A percentile compares a stretch with the other conserved stretches of the same genome.
Evolutionary conservation across 768 basidiomycete species (phyloP).

Genomic region (Mycena venus): DNA sequence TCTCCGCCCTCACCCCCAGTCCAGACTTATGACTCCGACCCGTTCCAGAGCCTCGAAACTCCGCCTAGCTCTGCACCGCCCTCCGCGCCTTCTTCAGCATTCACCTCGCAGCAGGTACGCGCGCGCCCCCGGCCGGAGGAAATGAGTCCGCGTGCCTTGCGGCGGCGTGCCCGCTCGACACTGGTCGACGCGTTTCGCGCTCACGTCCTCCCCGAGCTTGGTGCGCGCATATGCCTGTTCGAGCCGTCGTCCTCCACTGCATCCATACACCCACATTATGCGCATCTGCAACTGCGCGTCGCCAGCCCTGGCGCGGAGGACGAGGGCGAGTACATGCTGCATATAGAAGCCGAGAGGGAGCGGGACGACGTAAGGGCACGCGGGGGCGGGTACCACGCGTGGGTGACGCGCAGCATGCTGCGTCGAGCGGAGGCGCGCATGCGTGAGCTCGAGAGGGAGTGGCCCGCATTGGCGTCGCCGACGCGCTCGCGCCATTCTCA

Average conservation of each 20-base stretch:
- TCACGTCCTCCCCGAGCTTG: slow-evolving; percentile 69
- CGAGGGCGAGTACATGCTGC: slow-evolving; percentile 27
- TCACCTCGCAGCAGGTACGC: slow-evolving; percentile 31
- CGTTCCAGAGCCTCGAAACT: slow-evolving; percentile 30
- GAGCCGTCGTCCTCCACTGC: slow-evolving; percentile 33
- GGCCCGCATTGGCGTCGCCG: slow-evolving; percentile 8
- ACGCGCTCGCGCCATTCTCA: too few relatives aligned
- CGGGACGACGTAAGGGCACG: not conserved
- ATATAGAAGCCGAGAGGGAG: too few relatives aligned
- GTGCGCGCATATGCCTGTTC: slow-evolving; percentile 43
- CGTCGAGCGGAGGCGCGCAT: slow-evolving; percentile 59
- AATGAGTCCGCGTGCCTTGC: slow-evolving; percentile 57
- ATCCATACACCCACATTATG: not conserved
- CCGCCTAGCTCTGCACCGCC: slow-evolving; percentile 40
- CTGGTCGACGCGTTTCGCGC: slow-evolving; percentile 78
- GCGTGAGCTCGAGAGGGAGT: slow-evolving; percentile 47
- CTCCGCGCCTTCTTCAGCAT: slow-evolving; percentile 40
- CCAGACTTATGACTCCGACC: slow-evolving; percentile 7
- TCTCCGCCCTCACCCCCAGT: slow-evolving; percentile 40
- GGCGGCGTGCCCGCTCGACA: slow-evolving; percentile 73
- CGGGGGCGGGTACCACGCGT: slow-evolving; percentile 61
- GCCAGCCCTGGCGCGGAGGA: too few relatives aligned
- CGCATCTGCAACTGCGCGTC: not conserved
- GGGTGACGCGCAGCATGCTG: slow-evolving; percentile 69
- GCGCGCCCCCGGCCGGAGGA: not conserved